Evolutionary conservation across 768 basidiomycete species (phyloP).

Genomic region (Mycena chlorophos): DNA sequence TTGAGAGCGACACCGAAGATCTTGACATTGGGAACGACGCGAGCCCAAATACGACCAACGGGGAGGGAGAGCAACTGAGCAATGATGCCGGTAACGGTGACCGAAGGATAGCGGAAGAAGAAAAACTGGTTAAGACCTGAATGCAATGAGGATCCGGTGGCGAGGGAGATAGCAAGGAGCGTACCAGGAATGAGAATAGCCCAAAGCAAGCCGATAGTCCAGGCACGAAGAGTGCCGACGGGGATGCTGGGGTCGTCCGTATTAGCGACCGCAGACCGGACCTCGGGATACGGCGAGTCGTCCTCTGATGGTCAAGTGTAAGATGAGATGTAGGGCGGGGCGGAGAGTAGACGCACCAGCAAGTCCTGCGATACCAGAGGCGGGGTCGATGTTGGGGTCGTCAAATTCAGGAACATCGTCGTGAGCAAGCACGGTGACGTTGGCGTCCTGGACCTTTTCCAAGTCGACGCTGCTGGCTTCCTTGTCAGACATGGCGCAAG

Average conservation of each 20-base stretch:
- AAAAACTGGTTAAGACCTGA: conserved; percentile 55
- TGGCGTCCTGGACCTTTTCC: conserved; percentile 8
- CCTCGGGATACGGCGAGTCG: conserved; percentile 58
- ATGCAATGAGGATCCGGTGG: neutral
- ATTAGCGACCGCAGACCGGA: conserved; percentile 56
- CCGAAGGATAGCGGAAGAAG: conserved; percentile 55
- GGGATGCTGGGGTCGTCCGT: conserved; percentile 52
- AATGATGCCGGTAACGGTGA: conserved; percentile 53
- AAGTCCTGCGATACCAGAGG: conserved; percentile 22
- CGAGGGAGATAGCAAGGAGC: neutral
- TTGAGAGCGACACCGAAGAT: conserved; percentile 66
- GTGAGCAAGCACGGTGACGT: conserved; percentile 16
- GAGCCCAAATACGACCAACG: conserved; percentile 58
- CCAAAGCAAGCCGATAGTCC: conserved; percentile 57
- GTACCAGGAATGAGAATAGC: conserved; percentile 41
- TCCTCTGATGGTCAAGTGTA: conserved; percentile 33
- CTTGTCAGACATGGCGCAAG: conserved; percentile 13
- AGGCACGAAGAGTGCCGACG: conserved; percentile 50
- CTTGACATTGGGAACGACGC: conserved; percentile 51
- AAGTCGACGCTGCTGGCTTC: conserved; percentile 18
- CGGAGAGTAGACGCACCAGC: conserved; percentile 20
- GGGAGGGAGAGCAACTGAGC: conserved; percentile 75
- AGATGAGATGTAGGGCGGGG: neutral
- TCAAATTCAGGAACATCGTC: conserved; percentile 27
- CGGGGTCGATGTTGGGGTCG: conserved; percentile 34